phyloP scores from a whole-genome alignment of 768 basidiomycete genomes.

The Podaxis pistillaris region DNA sequence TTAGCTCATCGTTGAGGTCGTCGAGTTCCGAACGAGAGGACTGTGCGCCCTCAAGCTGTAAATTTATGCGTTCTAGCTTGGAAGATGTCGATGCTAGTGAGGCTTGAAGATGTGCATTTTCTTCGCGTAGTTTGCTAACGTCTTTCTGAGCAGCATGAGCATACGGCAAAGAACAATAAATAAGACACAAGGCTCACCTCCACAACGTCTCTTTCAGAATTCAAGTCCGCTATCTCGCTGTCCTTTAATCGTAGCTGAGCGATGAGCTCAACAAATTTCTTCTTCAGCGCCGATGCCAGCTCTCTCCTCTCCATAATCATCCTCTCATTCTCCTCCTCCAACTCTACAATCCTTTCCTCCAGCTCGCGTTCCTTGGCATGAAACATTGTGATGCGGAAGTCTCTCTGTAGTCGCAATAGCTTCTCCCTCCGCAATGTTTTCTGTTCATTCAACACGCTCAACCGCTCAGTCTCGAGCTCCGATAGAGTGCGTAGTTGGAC shows the following conservation, averaged over 20 bases:
- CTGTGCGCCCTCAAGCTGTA: constrained; percentile 59
- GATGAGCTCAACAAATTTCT: constrained; percentile 30
- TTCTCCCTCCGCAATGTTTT: constrained; percentile 56
- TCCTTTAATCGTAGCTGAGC: constrained; percentile 34
- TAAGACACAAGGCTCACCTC: constrained; percentile 35
- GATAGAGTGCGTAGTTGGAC: constrained; percentile 57
- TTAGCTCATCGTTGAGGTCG: constrained; percentile 54
- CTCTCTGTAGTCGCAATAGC: constrained; percentile 57
- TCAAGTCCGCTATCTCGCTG: constrained; percentile 35
- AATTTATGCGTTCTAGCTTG: constrained; percentile 53
- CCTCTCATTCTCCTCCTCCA: constrained; percentile 52
- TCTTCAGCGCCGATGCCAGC: constrained; percentile 40
- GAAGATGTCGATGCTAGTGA: constrained; percentile 43
- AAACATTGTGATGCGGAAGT: constrained; percentile 67
- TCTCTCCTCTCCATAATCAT: constrained; percentile 48
- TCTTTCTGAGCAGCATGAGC: constrained; percentile 28
- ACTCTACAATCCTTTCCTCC: constrained; percentile 47
- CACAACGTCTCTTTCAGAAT: constrained; percentile 42
- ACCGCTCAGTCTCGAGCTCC: constrained; percentile 53
- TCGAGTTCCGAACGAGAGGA: constrained; percentile 54
- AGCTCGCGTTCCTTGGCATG: constrained; percentile 61
- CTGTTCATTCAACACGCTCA: constrained; percentile 50
- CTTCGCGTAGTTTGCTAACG: constrained; percentile 42
- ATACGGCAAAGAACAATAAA: background rate
- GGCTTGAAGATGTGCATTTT: constrained; percentile 48